phyloP scores from a whole-genome alignment of 2,329 filamentous ascomycete species.

The Stagonosporopsis cucurbitacearum region DNA sequence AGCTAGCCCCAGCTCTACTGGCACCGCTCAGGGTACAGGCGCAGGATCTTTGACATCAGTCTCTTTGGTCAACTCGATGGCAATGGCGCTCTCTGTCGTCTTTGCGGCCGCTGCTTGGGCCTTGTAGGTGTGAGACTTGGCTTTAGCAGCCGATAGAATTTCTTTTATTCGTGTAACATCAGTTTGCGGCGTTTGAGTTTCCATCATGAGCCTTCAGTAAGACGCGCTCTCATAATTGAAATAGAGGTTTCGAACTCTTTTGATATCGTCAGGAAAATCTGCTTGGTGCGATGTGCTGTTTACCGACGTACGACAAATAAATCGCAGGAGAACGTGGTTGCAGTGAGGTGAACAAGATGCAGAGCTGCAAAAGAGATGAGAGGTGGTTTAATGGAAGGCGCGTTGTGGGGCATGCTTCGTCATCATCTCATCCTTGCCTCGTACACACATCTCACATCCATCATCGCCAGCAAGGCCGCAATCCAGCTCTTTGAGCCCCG shows the following conservation, averaged over 20 bases:
- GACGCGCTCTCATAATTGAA: background rate
- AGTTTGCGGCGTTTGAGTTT: background rate
- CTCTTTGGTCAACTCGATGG: slow-evolving; percentile 30
- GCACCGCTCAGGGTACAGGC: slow-evolving; percentile 8
- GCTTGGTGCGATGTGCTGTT: no score
- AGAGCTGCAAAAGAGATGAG: background rate
- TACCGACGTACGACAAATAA: no score
- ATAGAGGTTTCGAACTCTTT: background rate
- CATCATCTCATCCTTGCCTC: slow-evolving; percentile 7
- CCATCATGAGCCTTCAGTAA: background rate
- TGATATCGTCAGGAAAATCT: no score
- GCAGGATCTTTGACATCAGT: slow-evolving; percentile 25
- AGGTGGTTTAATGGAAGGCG: background rate
- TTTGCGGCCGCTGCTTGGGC: slow-evolving; percentile 35
- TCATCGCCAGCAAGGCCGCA: background rate
- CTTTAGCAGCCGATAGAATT: background rate
- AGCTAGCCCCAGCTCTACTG: slow-evolving; percentile 2
- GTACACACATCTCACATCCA: background rate
- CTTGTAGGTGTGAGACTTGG: slow-evolving; percentile 20
- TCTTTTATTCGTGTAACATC: slow-evolving; percentile 3
- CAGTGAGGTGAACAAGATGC: background rate
- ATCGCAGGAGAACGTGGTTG: background rate
- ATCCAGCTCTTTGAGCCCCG: background rate
- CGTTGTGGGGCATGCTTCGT: slow-evolving; percentile 17
- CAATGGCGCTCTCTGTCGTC: slow-evolving; percentile 35